Evolutionary conservation across 2,329 filamentous ascomycete species (phyloP), one percentile per base, ranked within the genome.

Genomic region (Ascochyta rabiei): DNA sequence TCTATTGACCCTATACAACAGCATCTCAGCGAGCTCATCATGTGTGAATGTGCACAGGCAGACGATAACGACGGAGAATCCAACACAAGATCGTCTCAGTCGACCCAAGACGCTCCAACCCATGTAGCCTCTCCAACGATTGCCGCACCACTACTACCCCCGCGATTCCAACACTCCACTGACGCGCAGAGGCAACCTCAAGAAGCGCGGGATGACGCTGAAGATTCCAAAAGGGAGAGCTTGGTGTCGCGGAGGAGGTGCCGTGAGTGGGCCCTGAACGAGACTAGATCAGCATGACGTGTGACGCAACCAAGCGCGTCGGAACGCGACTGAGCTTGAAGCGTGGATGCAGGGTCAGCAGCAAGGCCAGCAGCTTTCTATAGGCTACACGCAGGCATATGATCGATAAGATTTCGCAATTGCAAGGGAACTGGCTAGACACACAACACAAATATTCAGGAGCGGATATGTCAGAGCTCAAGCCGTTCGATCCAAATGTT

Each of bases 401-500:
- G 30, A 2, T n/a, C 12, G 12, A 4, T 28, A 3, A 28, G 7
- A 28, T 10, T 9, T 12, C 26, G 26, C 2, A 28, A 10, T 10
- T 10, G 2, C 8, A 2, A 28, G 26, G 8, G 4, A 33, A 15
- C n/a, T 16, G 12, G 5, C 6, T 2, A 38, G 15, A 6, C 3
- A 18, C 3, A 30, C 7, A 30, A 10, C 2, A 46, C 6, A 3
- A 21, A 24, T 16, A n/a, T 26, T 15, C 9, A 8, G 26, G 26
- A 16, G 23, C 30, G 2, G 44, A 13, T 26, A 65, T 64, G 59
- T 30, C 59, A 10, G 47, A 68, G 19, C 68, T 75, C 56, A 70
- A 55, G 4, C 66, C 69, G 0, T 76, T 76, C 59, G 64, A 70
- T 16, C 67, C 73, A 9, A 64, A 50, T n/a, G 70, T 77, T 39